Evolutionary conservation across 2,329 filamentous ascomycete species (phyloP), one percentile per base, ranked within the genome.

Genomic region (Pseudocercospora pini-densiflorae): DNA sequence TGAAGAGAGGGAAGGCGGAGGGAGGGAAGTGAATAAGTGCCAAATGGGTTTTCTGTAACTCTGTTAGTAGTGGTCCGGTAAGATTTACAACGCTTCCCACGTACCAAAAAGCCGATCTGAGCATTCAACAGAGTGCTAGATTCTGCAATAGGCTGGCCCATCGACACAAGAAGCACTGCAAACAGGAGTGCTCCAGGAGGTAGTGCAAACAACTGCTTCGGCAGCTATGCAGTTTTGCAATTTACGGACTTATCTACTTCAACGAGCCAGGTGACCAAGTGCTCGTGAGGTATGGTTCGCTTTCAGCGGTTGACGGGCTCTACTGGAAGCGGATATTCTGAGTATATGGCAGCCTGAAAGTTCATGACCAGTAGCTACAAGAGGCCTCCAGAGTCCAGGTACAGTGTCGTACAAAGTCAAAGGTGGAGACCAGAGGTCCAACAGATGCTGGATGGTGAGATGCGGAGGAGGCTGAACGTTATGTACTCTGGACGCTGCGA

Each of bases 1-100:
- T 82, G 73, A 97, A 92, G 70, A 85, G 87, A 5, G 90, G 84
- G 79, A 97, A 89, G 57, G 95, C 85, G 62, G 89, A 84, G 68
- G 96, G 82, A 1, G 94, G 94, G 65, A 98, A 94, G 79, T 97
- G 94, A 75, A 98, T 93, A 67, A 99, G 85, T 74, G 90, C 93
- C 74, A 97, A 88, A 69, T 89, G 90, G 72, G 93, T 93, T 75
- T 97, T 91, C 95, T 98, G 81, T 43, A 72, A 0, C 19, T 19
- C 24, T 16, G 55, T 70, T 64, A 68, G 68, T 36, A 51, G 49
- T 12, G 58, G n/a, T 55, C n/a, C 31, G 5, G 3, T 29, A 24
- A 21, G 16, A 24, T 29, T n/a, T 16, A 6, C 14, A 16, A 57
- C n/a, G 9, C n/a, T 40, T 66, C 74, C n/a, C n/a, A 43, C 40